phyloP scores from a whole-genome alignment of 108 stramenopile species.

The Heterococcus sp. region DNA sequence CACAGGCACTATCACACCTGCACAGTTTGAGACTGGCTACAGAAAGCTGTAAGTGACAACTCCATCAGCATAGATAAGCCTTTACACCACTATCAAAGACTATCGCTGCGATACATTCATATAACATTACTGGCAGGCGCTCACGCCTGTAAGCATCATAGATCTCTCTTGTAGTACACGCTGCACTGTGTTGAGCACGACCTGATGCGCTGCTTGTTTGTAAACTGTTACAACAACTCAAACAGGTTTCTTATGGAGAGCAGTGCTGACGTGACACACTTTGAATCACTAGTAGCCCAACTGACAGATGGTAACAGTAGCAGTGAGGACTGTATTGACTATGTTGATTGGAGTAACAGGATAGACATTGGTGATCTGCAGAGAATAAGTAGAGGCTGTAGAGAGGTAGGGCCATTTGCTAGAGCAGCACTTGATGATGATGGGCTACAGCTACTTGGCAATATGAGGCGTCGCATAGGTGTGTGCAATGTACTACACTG shows the following conservation, averaged over 20 bases:
- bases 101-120: too few relatives aligned
- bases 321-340: neutral
- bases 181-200: too few relatives aligned
- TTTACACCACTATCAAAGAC: too few relatives aligned
- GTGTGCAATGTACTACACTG: too few relatives aligned
- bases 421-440: neutral
- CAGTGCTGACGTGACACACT: neutral
- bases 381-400: neutral
- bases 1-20: conserved; percentile 26
- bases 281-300: neutral
- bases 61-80: too few relatives aligned
- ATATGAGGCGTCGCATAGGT: neutral
- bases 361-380: conserved; percentile 30
- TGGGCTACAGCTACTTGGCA: neutral
- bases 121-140: too few relatives aligned
- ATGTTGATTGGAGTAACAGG: neutral
- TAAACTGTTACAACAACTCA: too few relatives aligned
- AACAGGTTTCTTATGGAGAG: neutral
- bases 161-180: too few relatives aligned
- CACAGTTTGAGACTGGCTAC: conserved; percentile 48
- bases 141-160: too few relatives aligned
- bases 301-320: neutral
- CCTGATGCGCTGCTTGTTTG: too few relatives aligned
- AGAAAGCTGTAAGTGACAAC: too few relatives aligned
- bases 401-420: neutral